Evolutionary conservation across 495 filamentous ascomycete genomes (phyloP).

Genomic region (Podospora pseudocomata): DNA sequence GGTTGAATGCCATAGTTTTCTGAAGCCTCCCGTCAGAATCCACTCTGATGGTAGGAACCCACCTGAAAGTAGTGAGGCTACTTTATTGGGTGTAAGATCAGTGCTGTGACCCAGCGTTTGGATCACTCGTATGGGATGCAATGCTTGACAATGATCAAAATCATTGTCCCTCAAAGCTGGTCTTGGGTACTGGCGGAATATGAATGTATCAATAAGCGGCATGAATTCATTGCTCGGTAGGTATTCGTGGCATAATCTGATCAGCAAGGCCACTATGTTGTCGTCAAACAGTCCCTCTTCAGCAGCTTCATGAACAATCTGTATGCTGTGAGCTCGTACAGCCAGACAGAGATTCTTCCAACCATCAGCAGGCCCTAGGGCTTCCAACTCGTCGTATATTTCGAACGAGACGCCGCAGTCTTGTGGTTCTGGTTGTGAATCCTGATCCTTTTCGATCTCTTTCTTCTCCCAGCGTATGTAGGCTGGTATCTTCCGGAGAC

Average conservation of each 20-base stretch:
- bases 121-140: slow-evolving; percentile 31
- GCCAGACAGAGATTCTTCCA: slow-evolving; percentile 64
- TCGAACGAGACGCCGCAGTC: slow-evolving; percentile 39
- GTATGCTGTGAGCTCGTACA: slow-evolving; percentile 64
- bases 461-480: slow-evolving; percentile 54
- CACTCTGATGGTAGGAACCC: slow-evolving; percentile 40
- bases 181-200: slow-evolving; percentile 34
- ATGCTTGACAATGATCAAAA: slow-evolving; percentile 25
- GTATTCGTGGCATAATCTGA: slow-evolving; percentile 41
- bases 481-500: slow-evolving; percentile 57
- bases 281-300: slow-evolving; percentile 43
- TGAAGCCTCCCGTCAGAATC: slow-evolving; percentile 43
- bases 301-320: slow-evolving; percentile 53
- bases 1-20: slow-evolving; percentile 35
- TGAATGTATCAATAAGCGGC: slow-evolving; percentile 35
- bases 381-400: slow-evolving; percentile 66
- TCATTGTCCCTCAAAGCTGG: slow-evolving; percentile 33
- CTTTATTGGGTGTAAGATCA: slow-evolving; percentile 34
- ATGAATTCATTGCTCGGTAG: slow-evolving; percentile 40
- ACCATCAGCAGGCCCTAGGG: slow-evolving; percentile 53
- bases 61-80: slow-evolving; percentile 34
- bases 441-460: slow-evolving; percentile 50
- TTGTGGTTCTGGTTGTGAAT: slow-evolving; percentile 41
- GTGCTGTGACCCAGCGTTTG: slow-evolving; percentile 24
- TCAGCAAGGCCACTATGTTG: slow-evolving; percentile 36